Conservation (phyloP, 108 stramenopile genomes). For the Parietichytrium sp. region DNA sequence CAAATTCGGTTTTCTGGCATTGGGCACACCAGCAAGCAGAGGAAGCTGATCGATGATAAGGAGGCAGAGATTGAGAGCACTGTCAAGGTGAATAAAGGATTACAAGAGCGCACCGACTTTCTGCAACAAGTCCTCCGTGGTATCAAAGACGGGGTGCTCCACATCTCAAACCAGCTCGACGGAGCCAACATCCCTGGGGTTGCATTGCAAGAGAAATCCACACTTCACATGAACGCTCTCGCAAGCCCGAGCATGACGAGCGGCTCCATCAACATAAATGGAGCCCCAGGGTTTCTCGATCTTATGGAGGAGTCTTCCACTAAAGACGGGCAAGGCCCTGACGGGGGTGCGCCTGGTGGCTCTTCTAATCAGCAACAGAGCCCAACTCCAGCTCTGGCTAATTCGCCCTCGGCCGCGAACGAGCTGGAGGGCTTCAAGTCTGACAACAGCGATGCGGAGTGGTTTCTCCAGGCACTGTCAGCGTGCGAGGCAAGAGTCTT, state of each 20-base stretch:
- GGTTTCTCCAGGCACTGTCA: slow-evolving; percentile 2
- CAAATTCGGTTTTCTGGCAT: slow-evolving; percentile 2
- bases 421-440: too few species aligned
- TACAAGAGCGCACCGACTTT: neutral
- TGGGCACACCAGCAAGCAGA: slow-evolving; percentile 24
- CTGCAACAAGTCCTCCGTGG: slow-evolving; percentile 9
- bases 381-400: too few species aligned
- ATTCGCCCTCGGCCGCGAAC: too few species aligned
- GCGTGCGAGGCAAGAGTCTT: neutral
- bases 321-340: too few species aligned
- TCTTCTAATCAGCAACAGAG: too few species aligned
- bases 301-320: too few species aligned
- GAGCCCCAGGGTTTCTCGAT: neutral
- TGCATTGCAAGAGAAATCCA: too few species aligned
- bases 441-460: neutral
- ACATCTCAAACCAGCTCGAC: slow-evolving; percentile 26
- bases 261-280: neutral
- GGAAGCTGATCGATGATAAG: slow-evolving; percentile 29
- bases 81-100: neutral
- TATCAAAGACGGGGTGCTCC: slow-evolving; percentile 23
- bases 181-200: neutral
- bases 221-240: neutral
- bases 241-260: neutral
- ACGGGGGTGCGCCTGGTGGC: too few species aligned
- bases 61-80: slow-evolving; percentile 26